A percentile compares a stretch with the other conserved stretches of the same genome.
phyloP scores from a whole-genome alignment of 257 asterid genomes.

The Primulina tabacum region DNA sequence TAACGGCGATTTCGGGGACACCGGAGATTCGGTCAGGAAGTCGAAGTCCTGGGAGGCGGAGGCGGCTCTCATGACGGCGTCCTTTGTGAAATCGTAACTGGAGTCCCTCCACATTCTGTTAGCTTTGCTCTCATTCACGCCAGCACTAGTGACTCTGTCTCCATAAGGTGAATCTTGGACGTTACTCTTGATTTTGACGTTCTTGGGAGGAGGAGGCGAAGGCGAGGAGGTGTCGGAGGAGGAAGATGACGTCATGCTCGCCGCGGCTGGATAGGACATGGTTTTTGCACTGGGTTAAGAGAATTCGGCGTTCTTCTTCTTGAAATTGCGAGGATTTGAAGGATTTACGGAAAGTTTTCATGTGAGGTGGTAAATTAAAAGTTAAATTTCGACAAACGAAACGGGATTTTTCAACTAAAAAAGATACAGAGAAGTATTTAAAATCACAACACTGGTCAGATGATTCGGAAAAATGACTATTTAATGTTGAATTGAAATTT shows the following conservation, averaged over 20 bases:
- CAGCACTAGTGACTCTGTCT: background rate
- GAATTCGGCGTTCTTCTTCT: conserved; percentile 26
- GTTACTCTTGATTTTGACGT: conserved; percentile 14
- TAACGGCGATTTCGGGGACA: conserved; percentile 41
- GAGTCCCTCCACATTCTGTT: conserved; percentile 38
- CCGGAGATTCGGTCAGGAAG: conserved; percentile 42
- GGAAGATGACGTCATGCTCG: conserved; percentile 29
- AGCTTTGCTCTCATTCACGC: background rate
- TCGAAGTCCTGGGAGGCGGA: conserved; percentile 44
- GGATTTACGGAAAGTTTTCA: background rate
- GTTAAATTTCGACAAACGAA: too few species aligned
- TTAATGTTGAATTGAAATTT: background rate
- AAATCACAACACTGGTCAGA: background rate
- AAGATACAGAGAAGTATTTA: background rate
- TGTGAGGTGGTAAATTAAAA: background rate
- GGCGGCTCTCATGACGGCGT: conserved; percentile 49
- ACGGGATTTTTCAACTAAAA: background rate
- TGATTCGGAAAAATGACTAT: background rate
- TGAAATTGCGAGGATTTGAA: background rate
- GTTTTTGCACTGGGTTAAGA: conserved; percentile 13
- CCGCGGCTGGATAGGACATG: conserved; percentile 3
- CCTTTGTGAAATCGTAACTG: conserved; percentile 52
- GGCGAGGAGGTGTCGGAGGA: conserved; percentile 26
- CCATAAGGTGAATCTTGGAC: conserved; percentile 20
- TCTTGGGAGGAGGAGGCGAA: conserved; percentile 36